Conservation (phyloP, 2,329 filamentous ascomycete genomes). For the Keithomyces neogunnii region DNA sequence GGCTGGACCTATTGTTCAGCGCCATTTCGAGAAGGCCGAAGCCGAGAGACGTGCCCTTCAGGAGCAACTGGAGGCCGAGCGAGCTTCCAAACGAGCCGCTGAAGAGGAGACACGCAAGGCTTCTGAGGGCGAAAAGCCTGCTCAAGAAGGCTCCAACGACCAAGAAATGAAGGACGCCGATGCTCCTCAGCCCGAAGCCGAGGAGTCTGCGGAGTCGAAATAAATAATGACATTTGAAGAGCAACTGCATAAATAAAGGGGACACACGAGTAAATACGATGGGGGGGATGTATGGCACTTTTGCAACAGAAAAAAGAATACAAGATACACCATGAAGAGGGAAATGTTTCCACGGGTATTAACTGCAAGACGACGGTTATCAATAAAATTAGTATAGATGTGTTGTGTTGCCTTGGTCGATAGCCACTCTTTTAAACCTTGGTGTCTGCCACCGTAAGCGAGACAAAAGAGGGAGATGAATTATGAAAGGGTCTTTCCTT, state of each 20-base stretch:
- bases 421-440: neutral
- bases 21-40: constrained; percentile 91
- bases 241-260: constrained; percentile 3
- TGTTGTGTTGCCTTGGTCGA: neutral
- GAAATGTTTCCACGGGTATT: neutral
- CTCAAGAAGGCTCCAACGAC: constrained; percentile 41
- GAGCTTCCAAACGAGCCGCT: constrained; percentile 62
- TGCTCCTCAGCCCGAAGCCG: constrained; percentile 39
- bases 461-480: neutral
- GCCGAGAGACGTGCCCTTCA: constrained; percentile 71
- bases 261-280: constrained; percentile 11
- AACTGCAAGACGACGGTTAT: neutral
- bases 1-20: constrained; percentile 84
- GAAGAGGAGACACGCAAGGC: constrained; percentile 49
- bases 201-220: constrained; percentile 32
- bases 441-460: neutral
- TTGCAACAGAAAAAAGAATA: neutral
- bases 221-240: constrained; percentile 16
- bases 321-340: neutral
- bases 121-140: constrained; percentile 40
- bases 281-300: neutral
- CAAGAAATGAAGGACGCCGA: constrained; percentile 59
- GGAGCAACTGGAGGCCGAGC: constrained; percentile 70
- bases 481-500: no score
- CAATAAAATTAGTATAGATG: constrained; percentile 3